Conservation (phyloP, 768 basidiomycete genomes). For the Tylopilus felleus region DNA sequence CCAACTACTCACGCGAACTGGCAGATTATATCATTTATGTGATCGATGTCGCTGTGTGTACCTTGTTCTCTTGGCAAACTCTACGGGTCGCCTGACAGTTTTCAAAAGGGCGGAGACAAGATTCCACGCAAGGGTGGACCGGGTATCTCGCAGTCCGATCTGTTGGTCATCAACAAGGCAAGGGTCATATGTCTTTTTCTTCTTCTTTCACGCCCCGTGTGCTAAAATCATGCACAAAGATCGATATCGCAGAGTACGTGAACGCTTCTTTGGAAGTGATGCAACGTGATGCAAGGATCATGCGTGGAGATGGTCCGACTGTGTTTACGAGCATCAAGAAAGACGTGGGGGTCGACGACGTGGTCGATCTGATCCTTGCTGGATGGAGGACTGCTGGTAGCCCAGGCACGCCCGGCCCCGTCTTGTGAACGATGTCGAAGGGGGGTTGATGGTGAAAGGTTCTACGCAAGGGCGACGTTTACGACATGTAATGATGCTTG, state of each 20-base stretch:
- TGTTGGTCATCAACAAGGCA: conserved; percentile 95
- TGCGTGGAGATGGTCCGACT: conserved; percentile 94
- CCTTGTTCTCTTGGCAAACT: neutral
- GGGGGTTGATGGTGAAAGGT: neutral
- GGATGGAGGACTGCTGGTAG: conserved; percentile 87
- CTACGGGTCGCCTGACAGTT: conserved; percentile 2
- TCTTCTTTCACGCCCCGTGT: neutral
- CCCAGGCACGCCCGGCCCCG: conserved; percentile 53
- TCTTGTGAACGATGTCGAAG: conserved; percentile 16
- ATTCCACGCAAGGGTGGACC: conserved; percentile 98
- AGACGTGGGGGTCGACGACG: conserved; percentile 73
- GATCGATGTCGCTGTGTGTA: conserved; percentile 75
- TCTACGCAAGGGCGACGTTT: neutral
- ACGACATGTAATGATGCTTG: conserved; percentile 4
- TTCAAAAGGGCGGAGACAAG: conserved; percentile 85
- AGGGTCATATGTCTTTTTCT: neutral
- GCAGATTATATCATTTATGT: conserved; percentile 98
- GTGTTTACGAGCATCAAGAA: conserved; percentile 85
- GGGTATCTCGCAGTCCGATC: conserved; percentile 93
- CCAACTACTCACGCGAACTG: conserved; percentile 93
- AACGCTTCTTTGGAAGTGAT: conserved; percentile 92
- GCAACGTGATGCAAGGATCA: conserved; percentile 86
- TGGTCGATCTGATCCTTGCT: conserved; percentile 74
- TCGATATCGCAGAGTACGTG: conserved; percentile 89
- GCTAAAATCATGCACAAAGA: conserved; percentile 44